These are phyloP conservation scores for Chalciporus pseudorubinellus DNA, from an alignment of 768 basidiomycete genomes.

Conservation along the genomic window DNA sequence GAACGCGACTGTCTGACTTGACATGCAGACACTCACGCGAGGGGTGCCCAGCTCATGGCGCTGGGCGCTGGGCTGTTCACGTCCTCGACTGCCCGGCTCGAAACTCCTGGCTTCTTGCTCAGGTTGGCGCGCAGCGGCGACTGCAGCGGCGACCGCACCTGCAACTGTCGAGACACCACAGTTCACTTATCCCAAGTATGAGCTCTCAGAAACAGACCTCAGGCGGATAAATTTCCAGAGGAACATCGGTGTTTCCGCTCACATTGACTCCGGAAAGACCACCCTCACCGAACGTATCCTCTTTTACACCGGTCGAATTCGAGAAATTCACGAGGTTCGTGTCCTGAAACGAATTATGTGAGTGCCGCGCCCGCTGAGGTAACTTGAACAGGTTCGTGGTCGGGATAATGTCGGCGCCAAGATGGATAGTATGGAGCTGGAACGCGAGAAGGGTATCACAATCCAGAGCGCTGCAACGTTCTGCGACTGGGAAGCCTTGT, in stretches of 20 bases:
- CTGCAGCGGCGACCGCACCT: conserved; percentile 40
- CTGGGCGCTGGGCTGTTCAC: conserved; percentile 18
- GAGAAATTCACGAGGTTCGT: conserved; percentile 93
- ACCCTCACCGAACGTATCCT: conserved; percentile 95
- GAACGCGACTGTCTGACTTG: neutral
- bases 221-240: conserved; percentile 70
- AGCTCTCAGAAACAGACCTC: conserved; percentile 64
- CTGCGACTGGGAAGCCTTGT: conserved; percentile 87
- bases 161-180: conserved; percentile 14
- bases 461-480: conserved; percentile 99
- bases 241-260: conserved; percentile 95
- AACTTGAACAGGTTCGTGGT: conserved; percentile 68
- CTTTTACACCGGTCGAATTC: conserved; percentile 94
- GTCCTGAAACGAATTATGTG: neutral
- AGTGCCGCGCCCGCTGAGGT: neutral
- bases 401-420: conserved; percentile 96
- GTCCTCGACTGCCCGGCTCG: conserved; percentile 7
- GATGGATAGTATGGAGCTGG: conserved; percentile 99
- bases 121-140: conserved; percentile 41
- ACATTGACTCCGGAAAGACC: conserved; percentile 97
- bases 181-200: conserved; percentile 35
- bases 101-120: neutral
- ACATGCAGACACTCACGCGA: conserved; percentile 29
- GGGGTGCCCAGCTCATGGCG: conserved; percentile 27
- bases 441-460: conserved; percentile 98